A percentile compares a stretch with the other conserved stretches of the same genome.
Evolutionary conservation across 345 rosid genomes (phyloP).

Genomic region (Lumnitzera racemosa): DNA sequence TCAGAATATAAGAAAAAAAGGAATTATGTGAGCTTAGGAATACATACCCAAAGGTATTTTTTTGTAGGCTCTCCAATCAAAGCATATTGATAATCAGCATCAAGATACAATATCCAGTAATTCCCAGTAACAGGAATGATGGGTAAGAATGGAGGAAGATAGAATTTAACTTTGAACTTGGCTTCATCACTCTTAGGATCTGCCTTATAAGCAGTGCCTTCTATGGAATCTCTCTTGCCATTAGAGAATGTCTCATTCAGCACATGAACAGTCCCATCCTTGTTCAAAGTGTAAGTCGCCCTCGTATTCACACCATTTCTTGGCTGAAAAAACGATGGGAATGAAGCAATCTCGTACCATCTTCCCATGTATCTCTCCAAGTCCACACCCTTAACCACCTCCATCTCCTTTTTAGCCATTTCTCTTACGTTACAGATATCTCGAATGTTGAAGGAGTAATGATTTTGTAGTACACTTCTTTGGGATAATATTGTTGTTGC

Average conservation of each 20-base stretch:
- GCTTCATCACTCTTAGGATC: constrained; percentile 77
- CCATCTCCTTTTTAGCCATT: constrained; percentile 54
- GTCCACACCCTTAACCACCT: constrained; percentile 67
- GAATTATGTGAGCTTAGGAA: not conserved
- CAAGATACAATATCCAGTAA: constrained; percentile 75
- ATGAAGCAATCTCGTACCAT: constrained; percentile 91
- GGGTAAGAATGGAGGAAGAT: constrained; percentile 80
- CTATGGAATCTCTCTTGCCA: constrained; percentile 59
- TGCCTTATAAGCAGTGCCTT: constrained; percentile 75
- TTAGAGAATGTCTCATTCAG: constrained; percentile 72
- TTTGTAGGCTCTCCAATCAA: constrained; percentile 70
- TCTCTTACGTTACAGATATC: too few species aligned
- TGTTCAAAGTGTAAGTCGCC: constrained; percentile 68
- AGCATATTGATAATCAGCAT: constrained; percentile 55
- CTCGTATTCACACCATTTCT: constrained; percentile 62
- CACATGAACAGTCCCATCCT: constrained; percentile 73
- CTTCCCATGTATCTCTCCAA: constrained; percentile 75
- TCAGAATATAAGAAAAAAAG: not conserved
- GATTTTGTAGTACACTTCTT: too few species aligned
- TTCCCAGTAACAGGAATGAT: constrained; percentile 72
- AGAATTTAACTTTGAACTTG: constrained; percentile 84
- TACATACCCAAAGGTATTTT: constrained; percentile 70
- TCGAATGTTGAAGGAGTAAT: too few species aligned
- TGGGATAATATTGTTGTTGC: too few species aligned
- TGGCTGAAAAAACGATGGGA: constrained; percentile 75